Conservation (phyloP, 805 yeast genomes). For the Myxozyma geophila region DNA sequence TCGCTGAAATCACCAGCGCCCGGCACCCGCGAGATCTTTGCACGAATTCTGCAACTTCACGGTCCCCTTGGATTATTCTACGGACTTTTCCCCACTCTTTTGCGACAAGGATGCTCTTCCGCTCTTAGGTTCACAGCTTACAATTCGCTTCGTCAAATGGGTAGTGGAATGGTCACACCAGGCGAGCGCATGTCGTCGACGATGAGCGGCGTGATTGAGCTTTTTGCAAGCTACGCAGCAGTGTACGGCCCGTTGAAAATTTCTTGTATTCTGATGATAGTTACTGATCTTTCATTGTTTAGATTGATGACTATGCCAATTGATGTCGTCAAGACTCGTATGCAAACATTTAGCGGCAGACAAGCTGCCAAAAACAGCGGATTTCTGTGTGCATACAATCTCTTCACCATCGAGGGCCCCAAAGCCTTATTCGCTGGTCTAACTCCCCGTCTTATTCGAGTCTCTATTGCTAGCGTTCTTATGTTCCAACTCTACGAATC, state of each 20-base stretch:
- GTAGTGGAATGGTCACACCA: constrained; percentile 51
- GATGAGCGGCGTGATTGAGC: constrained; percentile 20
- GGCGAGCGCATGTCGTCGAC: constrained; percentile 64
- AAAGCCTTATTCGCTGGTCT: constrained; percentile 23
- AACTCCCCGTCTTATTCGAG: constrained; percentile 27
- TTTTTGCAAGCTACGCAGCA: constrained; percentile 41
- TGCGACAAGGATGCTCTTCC: constrained; percentile 78
- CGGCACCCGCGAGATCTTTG: constrained; percentile 41
- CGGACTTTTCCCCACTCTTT: constrained; percentile 80
- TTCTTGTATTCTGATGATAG: neutral
- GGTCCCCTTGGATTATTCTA: constrained; percentile 80
- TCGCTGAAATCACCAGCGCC: constrained; percentile 24
- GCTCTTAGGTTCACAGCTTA: constrained; percentile 84
- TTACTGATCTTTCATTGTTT: constrained; percentile 53
- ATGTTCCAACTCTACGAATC: constrained; percentile 28
- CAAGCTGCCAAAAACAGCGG: constrained; percentile 45
- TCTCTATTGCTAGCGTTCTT: constrained; percentile 23
- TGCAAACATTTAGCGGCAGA: constrained; percentile 64
- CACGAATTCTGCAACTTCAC: constrained; percentile 48
- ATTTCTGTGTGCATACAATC: constrained; percentile 44
- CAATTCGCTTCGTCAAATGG: constrained; percentile 71
- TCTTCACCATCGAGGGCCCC: constrained; percentile 50
- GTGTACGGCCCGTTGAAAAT: constrained; percentile 17
- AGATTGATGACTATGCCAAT: constrained; percentile 79
- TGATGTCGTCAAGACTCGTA: constrained; percentile 96